Conservation (phyloP, 2,329 filamentous ascomycete species). For the Hypoxylon sp. region DNA sequence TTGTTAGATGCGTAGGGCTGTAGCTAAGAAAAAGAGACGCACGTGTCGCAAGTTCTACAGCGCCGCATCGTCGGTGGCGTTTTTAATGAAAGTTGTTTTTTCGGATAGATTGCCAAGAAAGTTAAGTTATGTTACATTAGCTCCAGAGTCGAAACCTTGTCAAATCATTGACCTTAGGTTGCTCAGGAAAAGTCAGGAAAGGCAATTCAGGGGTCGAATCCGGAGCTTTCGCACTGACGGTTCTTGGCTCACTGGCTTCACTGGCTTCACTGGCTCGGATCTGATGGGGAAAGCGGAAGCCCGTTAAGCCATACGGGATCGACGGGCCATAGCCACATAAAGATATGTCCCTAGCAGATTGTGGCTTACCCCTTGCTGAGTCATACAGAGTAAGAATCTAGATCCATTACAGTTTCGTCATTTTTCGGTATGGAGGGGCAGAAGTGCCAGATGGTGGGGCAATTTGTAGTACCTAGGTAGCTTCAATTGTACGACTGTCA, state of each 20-base stretch:
- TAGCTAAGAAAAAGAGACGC: conserved; percentile 26
- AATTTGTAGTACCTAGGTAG: conserved; percentile 4
- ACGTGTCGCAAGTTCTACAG: conserved; percentile 9
- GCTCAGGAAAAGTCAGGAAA: conserved; percentile 5
- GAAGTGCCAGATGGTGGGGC: conserved; percentile 9
- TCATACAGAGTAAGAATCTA: not conserved
- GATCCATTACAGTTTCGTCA: conserved; percentile 31
- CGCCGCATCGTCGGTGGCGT: conserved; percentile 23
- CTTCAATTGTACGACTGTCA: conserved; percentile 2
- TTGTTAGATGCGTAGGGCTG: conserved; percentile 20
- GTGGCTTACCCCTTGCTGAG: not conserved
- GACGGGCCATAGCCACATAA: not conserved
- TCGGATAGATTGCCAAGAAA: conserved; percentile 26
- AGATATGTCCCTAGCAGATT: not conserved
- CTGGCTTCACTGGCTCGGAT: conserved; percentile 33
- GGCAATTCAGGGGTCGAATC: conserved; percentile 36
- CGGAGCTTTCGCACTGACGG: conserved; percentile 21
- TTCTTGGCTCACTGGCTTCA: conserved; percentile 26
- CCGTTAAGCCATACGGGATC: not conserved
- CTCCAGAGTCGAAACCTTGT: conserved; percentile 27
- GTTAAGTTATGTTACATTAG: conserved; percentile 24
- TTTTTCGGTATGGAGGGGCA: conserved; percentile 25
- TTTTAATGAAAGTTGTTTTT: conserved; percentile 20
- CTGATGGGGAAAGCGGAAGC: conserved; percentile 11
- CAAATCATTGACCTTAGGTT: conserved; percentile 6